These are phyloP conservation scores for Leucosporidium yakuticum DNA, from an alignment of 768 basidiomycete genomes.

Conservation along the genomic window DNA sequence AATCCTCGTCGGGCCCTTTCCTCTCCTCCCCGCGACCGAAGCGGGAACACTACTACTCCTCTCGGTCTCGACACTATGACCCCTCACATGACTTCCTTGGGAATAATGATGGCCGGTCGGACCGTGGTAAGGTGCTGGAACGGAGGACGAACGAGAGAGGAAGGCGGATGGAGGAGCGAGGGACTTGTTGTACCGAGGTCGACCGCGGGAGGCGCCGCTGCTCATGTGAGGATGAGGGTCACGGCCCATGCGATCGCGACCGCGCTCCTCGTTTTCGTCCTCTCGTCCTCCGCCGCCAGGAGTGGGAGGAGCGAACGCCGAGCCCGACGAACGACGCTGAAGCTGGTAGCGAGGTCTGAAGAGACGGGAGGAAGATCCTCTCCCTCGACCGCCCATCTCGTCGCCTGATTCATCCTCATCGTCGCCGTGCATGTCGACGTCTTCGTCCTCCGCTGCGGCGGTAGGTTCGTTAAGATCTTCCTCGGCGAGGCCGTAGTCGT, in stretches of 20 bases:
- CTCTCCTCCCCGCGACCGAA: not conserved
- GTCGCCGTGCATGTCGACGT: not conserved
- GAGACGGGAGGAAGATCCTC: not conserved
- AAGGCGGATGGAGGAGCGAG: not conserved
- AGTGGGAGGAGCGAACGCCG: not conserved
- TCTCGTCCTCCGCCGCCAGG: not conserved
- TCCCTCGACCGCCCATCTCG: not conserved
- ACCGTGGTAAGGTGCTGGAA: constrained; percentile 15
- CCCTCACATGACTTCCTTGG: not conserved
- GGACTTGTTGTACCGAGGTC: not conserved
- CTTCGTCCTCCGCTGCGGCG: not conserved
- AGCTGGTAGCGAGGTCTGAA: not conserved
- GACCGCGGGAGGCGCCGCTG: constrained; percentile 9
- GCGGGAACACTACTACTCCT: not conserved
- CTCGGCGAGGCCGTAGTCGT: constrained; percentile 7
- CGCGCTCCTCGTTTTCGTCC: constrained; percentile 17
- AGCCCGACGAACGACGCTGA: not conserved
- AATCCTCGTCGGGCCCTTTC: not conserved
- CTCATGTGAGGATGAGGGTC: not conserved
- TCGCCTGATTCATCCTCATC: constrained; percentile 1
- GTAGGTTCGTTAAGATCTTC: not conserved
- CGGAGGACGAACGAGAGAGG: constrained; percentile 8
- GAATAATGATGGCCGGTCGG: not conserved
- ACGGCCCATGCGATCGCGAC: constrained; percentile 15
- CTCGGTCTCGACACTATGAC: not conserved